Percentiles rank a stretch among this genome's conserved stretches.
phyloP scores from a whole-genome alignment of 179 eudicot species.

The Silene coronaria region DNA sequence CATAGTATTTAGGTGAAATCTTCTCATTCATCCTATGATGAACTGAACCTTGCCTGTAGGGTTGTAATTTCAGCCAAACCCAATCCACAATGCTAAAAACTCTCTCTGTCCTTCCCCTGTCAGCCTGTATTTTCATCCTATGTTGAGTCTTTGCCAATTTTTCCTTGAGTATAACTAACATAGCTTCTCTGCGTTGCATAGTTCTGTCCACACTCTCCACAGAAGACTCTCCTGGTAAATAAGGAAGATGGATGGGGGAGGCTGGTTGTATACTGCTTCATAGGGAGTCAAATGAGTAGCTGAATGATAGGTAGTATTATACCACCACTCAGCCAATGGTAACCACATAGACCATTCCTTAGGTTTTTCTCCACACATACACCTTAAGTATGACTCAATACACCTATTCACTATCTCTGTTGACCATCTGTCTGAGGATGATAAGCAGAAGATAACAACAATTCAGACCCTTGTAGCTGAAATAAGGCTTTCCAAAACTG shows the following conservation, averaged over 20 bases:
- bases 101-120: not conserved
- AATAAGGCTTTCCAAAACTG: too few relatives aligned
- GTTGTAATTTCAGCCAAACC: not conserved
- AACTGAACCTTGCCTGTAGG: not conserved
- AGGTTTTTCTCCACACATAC: too few relatives aligned
- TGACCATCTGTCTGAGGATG: too few relatives aligned
- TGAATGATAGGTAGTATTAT: too few relatives aligned
- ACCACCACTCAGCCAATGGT: too few relatives aligned
- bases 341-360: too few relatives aligned
- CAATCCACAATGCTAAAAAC: not conserved
- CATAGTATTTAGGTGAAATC: not conserved
- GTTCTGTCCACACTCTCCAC: not conserved
- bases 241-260: not conserved
- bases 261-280: not conserved
- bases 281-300: too few relatives aligned
- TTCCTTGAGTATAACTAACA: not conserved
- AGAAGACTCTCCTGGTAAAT: not conserved
- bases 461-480: too few relatives aligned
- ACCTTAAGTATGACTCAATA: too few relatives aligned
- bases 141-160: not conserved
- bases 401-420: too few relatives aligned
- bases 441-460: too few relatives aligned
- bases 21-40: not conserved
- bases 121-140: not conserved
- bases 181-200: not conserved